Base-by-base conservation (phyloP, 1,284 basidiomycete genomes). In the Athelia sp. region DNA sequence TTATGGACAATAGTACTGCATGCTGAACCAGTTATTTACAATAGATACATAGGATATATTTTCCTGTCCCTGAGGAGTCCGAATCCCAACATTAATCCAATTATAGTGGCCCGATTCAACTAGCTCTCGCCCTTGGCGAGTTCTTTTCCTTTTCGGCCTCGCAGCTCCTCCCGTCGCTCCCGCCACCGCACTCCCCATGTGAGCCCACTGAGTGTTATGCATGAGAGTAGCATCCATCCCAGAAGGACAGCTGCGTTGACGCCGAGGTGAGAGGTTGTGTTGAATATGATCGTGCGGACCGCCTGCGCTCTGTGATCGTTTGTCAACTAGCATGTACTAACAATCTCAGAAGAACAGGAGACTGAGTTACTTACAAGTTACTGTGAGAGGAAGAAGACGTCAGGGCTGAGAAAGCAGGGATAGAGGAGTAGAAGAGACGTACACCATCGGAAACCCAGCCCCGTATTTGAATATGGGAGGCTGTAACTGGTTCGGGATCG, bases 251-350 rank as follows among this genome's bases (percentile, higher is more conserved):
- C 76, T 8, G 72, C 63, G 57, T 75, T 74, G 36, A 56, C 53
- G 4, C 64, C 75, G 15, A 78, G 63, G 31, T 70, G 61, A 52
- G 70, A 70, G 49, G 69, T 64, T 6, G 75, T 78, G 58, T 76
- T 58, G 68, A 79, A 78, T 53, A 78, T 68, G 61, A 79, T 71
- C 18, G 72, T 72, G 17, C 75, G 66, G 26, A 75, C 64, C 1
- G 68, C 65, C 32, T 65, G 57, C 8, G 62, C 61, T 11, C 63
- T 64, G 29, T 19, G 29, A 23, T 23, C 21, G 11, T 17, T 23
- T n/a, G 38, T 35, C n/a, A 3, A 17, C 24, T n/a, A 19, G 3
- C 21, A 34, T 32, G 35, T 15, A 24, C n/a, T 18, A n/a, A 34
- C 11, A 10, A 36, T n/a, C n/a, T 2, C 8, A 34, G 32, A 34